Conservation (phyloP, 208 protist species). For the Lotmaria passim region DNA sequence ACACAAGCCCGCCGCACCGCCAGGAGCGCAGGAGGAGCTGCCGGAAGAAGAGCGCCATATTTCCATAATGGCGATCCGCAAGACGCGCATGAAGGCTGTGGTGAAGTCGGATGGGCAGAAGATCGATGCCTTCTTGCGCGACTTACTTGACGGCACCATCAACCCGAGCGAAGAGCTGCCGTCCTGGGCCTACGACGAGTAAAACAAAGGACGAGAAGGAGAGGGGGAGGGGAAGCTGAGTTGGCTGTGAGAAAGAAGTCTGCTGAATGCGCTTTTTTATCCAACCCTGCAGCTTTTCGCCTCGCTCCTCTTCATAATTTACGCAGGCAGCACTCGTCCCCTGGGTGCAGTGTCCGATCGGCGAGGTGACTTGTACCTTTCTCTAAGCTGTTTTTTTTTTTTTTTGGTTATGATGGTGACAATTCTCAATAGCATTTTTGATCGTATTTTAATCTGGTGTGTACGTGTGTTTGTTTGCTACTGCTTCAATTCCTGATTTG, state of each 20-base stretch:
- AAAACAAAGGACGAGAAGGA: not conserved
- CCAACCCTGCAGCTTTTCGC: no score
- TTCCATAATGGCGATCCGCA: slow-evolving; percentile 59
- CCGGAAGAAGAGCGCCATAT: slow-evolving; percentile 35
- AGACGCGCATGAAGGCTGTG: slow-evolving; percentile 51
- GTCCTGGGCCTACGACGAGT: slow-evolving; percentile 27
- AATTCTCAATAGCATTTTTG: slow-evolving; percentile 4
- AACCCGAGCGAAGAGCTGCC: slow-evolving; percentile 40
- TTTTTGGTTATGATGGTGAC: no score
- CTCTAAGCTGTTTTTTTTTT: no score
- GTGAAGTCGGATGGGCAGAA: slow-evolving; percentile 50
- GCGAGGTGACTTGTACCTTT: no score
- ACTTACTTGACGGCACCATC: slow-evolving; percentile 67
- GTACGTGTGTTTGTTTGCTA: not conserved
- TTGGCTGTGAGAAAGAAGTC: no score
- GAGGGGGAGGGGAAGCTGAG: not conserved
- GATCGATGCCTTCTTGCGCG: slow-evolving; percentile 54
- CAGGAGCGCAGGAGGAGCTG: slow-evolving; percentile 11
- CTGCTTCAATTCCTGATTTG: not conserved
- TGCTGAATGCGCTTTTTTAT: no score
- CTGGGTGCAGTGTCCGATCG: no score
- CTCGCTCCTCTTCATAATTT: not conserved
- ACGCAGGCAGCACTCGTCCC: not conserved
- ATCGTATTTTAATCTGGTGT: not conserved
- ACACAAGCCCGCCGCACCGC: slow-evolving; percentile 22